A percentile compares a stretch with the other conserved stretches of the same genome.
Evolutionary conservation across 352 stramenopile species (phyloP).

Genomic region (Phytophthora pluvialis): DNA sequence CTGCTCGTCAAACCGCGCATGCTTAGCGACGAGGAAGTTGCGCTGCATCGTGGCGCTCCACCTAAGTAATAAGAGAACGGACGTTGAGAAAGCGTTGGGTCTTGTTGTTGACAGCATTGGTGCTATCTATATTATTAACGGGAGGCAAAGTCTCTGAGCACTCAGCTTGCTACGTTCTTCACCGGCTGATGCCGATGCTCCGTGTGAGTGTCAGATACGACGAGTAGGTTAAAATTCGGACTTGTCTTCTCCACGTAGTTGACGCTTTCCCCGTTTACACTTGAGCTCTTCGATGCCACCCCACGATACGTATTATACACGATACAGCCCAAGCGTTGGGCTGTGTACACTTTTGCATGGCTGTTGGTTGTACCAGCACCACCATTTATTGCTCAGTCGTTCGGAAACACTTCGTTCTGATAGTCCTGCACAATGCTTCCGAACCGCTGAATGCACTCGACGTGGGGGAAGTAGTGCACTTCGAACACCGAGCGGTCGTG

Average conservation of each 20-base stretch:
- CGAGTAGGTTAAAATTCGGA: neutral
- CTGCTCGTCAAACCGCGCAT: too few relatives aligned
- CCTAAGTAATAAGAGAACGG: neutral
- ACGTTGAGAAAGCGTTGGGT: too few relatives aligned
- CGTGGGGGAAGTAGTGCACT: slow-evolving; percentile 79
- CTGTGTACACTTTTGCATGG: slow-evolving; percentile 5
- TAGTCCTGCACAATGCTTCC: slow-evolving; percentile 79
- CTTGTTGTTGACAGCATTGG: neutral
- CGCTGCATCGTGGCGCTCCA: neutral
- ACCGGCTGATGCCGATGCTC: too few relatives aligned
- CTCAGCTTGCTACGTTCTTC: too few relatives aligned
- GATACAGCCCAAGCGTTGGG: slow-evolving; percentile 10
- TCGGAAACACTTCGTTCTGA: slow-evolving; percentile 54
- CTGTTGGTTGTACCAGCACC: slow-evolving; percentile 2
- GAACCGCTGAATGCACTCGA: slow-evolving; percentile 84
- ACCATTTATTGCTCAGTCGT: slow-evolving; percentile 13
- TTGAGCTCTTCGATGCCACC: neutral
- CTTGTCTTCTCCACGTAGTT: too few relatives aligned
- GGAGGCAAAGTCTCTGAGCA: too few relatives aligned
- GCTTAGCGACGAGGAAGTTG: too few relatives aligned
- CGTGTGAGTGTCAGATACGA: too few relatives aligned
- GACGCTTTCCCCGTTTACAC: neutral
- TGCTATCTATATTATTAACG: slow-evolving; percentile 2
- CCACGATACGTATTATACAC: neutral
- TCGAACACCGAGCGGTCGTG: slow-evolving; percentile 56